A percentile compares a stretch with the other conserved stretches of the same genome.
These are phyloP conservation scores for Ceratocystis lukuohia DNA, from an alignment of 2,329 filamentous ascomycete species.

Conservation along the genomic window DNA sequence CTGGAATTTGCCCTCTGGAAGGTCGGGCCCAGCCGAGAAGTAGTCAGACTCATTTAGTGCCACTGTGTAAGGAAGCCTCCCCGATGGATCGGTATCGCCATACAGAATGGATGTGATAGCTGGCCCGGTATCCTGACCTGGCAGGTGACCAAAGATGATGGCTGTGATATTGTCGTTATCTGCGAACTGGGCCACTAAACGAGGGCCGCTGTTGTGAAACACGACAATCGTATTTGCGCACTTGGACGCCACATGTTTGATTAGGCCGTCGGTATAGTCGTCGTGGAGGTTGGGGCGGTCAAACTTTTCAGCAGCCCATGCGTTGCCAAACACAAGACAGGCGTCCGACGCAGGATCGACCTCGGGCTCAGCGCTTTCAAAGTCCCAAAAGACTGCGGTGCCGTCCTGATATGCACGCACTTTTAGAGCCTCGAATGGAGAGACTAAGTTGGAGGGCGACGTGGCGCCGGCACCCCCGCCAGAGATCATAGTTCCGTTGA, in stretches of 20 bases:
- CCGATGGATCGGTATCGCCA: slow-evolving; percentile 42
- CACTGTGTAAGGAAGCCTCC: slow-evolving; percentile 49
- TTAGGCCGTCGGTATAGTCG: slow-evolving; percentile 47
- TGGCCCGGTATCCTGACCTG: slow-evolving; percentile 48
- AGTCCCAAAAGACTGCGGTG: slow-evolving; percentile 48
- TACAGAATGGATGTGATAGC: slow-evolving; percentile 45
- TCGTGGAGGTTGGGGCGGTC: slow-evolving; percentile 50
- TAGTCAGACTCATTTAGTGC: slow-evolving; percentile 45
- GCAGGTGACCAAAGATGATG: slow-evolving; percentile 50
- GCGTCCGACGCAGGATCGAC: slow-evolving; percentile 43
- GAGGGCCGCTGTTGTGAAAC: slow-evolving; percentile 49
- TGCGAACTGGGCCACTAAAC: slow-evolving; percentile 47
- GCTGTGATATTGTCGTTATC: slow-evolving; percentile 52
- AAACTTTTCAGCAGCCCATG: slow-evolving; percentile 59
- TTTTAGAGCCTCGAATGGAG: slow-evolving; percentile 43
- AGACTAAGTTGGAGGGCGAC: slow-evolving; percentile 34
- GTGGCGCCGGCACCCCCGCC: slow-evolving; percentile 38
- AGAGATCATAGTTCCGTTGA: slow-evolving; percentile 19
- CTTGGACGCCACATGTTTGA: slow-evolving; percentile 42
- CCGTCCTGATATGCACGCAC: slow-evolving; percentile 40
- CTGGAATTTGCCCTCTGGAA: slow-evolving; percentile 37
- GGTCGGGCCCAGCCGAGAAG: slow-evolving; percentile 39
- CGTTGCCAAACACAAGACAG: slow-evolving; percentile 55
- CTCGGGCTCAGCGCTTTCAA: slow-evolving; percentile 33
- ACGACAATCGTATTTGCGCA: slow-evolving; percentile 52